A percentile compares a stretch with the other conserved stretches of the same genome.
These are phyloP conservation scores for Leucogyrophana mollusca DNA, from an alignment of 768 basidiomycete genomes.

Conservation along the genomic window DNA sequence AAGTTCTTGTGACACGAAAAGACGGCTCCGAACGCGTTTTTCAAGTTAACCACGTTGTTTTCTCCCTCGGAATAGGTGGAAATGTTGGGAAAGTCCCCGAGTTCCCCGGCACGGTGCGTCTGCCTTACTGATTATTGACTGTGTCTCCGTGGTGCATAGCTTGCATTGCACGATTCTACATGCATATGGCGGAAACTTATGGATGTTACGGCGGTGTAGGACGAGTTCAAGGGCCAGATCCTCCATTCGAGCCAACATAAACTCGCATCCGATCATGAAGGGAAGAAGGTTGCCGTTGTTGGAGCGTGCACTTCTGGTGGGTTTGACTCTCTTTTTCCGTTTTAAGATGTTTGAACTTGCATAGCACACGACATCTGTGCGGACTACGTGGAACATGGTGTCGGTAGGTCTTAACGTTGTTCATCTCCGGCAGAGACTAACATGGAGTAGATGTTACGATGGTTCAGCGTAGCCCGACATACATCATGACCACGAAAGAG, in stretches of 20 bases:
- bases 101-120: conserved; percentile 43
- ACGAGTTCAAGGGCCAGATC: conserved; percentile 60
- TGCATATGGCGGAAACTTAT: neutral
- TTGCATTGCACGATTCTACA: too few relatives aligned
- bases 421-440: neutral
- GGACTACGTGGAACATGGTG: conserved; percentile 43
- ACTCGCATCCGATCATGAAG: conserved; percentile 52
- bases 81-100: conserved; percentile 42
- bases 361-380: conserved; percentile 49
- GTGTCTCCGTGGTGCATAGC: too few relatives aligned
- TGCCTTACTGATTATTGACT: too few relatives aligned
- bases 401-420: conserved; percentile 32
- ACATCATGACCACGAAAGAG: conserved; percentile 46
- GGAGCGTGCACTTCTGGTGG: conserved; percentile 63
- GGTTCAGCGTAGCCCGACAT: conserved; percentile 53
- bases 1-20: conserved; percentile 36
- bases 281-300: conserved; percentile 71
- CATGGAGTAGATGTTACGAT: conserved; percentile 40
- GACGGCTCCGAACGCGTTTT: conserved; percentile 37
- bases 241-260: conserved; percentile 60
- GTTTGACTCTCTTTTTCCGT: conserved; percentile 18
- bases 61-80: conserved; percentile 49
- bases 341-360: neutral
- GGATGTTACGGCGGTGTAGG: conserved; percentile 29
- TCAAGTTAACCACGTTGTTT: conserved; percentile 47